These are phyloP conservation scores for Aspergillus japonicus DNA, from an alignment of 2,329 filamentous ascomycete species.

Conservation along the genomic window DNA sequence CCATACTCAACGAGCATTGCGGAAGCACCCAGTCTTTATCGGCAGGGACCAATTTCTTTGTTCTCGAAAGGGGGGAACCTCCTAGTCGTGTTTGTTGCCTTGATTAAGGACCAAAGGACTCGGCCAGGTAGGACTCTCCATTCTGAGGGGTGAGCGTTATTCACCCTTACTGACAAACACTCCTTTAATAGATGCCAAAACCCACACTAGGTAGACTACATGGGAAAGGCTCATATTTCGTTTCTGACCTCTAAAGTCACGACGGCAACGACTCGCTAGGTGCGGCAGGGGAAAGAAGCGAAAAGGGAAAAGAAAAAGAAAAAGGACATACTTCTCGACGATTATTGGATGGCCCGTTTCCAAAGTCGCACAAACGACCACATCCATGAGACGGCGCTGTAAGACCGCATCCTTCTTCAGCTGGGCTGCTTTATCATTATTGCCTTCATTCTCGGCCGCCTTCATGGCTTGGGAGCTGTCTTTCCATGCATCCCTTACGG, in stretches of 20 bases:
- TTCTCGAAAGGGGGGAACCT: neutral
- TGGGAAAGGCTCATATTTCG: constrained; percentile 35
- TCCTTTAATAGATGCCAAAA: constrained; percentile 24
- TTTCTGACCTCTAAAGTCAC: constrained; percentile 37
- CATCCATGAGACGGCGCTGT: constrained; percentile 58
- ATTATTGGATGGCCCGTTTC: constrained; percentile 48
- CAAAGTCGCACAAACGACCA: constrained; percentile 46
- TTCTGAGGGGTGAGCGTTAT: constrained; percentile 13
- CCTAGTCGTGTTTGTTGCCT: constrained; percentile 6
- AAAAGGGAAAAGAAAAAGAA: constrained; percentile 17
- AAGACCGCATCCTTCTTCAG: constrained; percentile 58
- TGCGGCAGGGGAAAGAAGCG: constrained; percentile 18
- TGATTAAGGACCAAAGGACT: constrained; percentile 5
- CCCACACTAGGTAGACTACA: constrained; percentile 36
- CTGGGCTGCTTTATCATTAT: constrained; percentile 52
- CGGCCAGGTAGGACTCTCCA: constrained; percentile 7
- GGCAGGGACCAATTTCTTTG: constrained; percentile 2
- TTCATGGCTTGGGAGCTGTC: constrained; percentile 55
- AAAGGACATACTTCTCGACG: constrained; percentile 50
- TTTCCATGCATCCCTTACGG: constrained; percentile 62
- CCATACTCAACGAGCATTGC: neutral
- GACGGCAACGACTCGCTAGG: constrained; percentile 25
- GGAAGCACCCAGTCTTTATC: neutral
- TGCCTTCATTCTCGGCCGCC: constrained; percentile 58
- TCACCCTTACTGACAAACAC: constrained; percentile 31